Percentiles rank a stretch among this genome's conserved stretches.
phyloP scores from a whole-genome alignment of 805 yeast species.

The Candida chauliodis region DNA sequence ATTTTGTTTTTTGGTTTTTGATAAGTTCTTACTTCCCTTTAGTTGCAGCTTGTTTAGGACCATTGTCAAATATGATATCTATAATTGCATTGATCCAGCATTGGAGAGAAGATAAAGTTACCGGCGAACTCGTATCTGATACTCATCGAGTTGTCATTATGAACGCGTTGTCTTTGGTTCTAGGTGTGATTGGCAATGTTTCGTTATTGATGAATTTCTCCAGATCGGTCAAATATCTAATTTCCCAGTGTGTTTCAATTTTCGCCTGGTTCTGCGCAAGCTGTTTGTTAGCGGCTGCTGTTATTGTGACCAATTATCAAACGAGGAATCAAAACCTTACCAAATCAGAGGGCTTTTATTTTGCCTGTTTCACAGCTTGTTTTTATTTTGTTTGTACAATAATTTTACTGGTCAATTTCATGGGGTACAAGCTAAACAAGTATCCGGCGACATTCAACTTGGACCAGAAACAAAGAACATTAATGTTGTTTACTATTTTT shows the following conservation, averaged over 20 bases:
- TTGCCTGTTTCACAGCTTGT: slow-evolving; percentile 61
- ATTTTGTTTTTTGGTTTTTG: slow-evolving; percentile 55
- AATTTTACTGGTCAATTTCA: slow-evolving; percentile 52
- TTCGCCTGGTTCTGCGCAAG: slow-evolving; percentile 63
- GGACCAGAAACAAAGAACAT: slow-evolving; percentile 61
- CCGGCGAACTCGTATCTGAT: slow-evolving; percentile 21
- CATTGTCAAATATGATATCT: slow-evolving; percentile 71
- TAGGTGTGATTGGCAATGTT: slow-evolving; percentile 67
- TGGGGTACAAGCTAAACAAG: slow-evolving; percentile 55
- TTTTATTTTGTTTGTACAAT: slow-evolving; percentile 58
- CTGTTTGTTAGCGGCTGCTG: slow-evolving; percentile 46
- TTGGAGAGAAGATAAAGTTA: slow-evolving; percentile 48
- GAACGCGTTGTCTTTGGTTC: slow-evolving; percentile 58
- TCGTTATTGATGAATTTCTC: slow-evolving; percentile 71
- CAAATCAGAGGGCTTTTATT: slow-evolving; percentile 72
- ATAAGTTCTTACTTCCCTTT: slow-evolving; percentile 71
- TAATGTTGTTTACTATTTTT: slow-evolving; percentile 68
- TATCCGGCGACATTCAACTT: slow-evolving; percentile 73
- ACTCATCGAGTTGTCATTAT: slow-evolving; percentile 48
- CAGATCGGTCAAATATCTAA: slow-evolving; percentile 51
- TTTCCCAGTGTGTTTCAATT: slow-evolving; percentile 61
- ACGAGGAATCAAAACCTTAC: slow-evolving; percentile 8
- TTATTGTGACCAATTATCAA: slow-evolving; percentile 31
- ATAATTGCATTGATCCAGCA: slow-evolving; percentile 65
- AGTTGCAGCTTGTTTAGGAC: slow-evolving; percentile 74